Evolutionary conservation across 129 eudicot species (phyloP).

Genomic region (Dittrichia graveolens): DNA sequence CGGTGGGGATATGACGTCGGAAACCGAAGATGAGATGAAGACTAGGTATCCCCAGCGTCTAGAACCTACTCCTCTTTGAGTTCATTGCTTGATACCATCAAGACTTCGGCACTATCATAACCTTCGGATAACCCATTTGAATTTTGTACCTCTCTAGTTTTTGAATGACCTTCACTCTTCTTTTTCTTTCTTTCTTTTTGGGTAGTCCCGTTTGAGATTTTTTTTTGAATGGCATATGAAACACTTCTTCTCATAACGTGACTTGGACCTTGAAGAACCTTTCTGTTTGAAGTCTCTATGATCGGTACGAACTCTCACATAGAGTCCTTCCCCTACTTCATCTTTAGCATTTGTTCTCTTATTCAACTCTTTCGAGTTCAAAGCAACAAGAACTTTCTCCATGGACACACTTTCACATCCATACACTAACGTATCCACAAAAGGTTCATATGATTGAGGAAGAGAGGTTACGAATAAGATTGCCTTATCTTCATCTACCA

Average conservation of each 20-base stretch:
- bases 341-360: not conserved
- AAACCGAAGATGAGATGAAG: no score
- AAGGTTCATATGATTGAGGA: no score
- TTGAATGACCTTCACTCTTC: no score
- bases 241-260: not conserved
- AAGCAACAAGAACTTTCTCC: not conserved
- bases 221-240: not conserved
- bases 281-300: not conserved
- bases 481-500: not conserved
- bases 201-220: not conserved
- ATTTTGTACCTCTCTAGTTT: not conserved
- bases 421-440: not conserved
- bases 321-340: not conserved
- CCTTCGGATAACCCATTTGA: not conserved
- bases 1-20: no score
- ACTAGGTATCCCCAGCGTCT: no score
- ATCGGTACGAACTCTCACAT: not conserved
- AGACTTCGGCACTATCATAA: not conserved
- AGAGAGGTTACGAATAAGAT: not conserved
- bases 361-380: not conserved
- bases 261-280: not conserved
- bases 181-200: not conserved
- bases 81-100: not conserved
- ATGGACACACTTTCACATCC: not conserved
- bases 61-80: no score